These are phyloP conservation scores for Ricinus communis DNA, from an alignment of 345 rosid species.

Conservation along the genomic window DNA sequence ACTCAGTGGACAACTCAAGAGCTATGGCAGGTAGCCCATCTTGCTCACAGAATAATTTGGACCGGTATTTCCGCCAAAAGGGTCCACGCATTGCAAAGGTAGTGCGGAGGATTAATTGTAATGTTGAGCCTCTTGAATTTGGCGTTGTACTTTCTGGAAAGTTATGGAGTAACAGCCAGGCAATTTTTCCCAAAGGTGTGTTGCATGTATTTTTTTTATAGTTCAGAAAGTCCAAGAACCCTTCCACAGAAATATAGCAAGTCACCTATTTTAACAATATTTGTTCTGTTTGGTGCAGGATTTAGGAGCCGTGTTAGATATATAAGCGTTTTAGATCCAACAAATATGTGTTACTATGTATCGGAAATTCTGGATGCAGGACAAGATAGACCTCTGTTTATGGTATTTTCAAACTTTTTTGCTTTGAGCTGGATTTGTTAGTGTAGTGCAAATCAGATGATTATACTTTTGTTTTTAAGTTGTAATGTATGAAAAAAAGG, in stretches of 20 bases:
- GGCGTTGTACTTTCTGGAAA: slow-evolving; percentile 82
- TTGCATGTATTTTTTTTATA: slow-evolving; percentile 9
- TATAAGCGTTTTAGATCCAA: slow-evolving; percentile 77
- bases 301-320: slow-evolving; percentile 88
- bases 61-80: slow-evolving; percentile 72
- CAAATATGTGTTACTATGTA: slow-evolving; percentile 65
- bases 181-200: slow-evolving; percentile 90
- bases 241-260: neutral
- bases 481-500: slow-evolving; percentile 3
- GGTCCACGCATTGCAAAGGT: slow-evolving; percentile 99
- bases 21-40: slow-evolving; percentile 46
- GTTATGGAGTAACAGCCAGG: slow-evolving; percentile 79
- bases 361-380: slow-evolving; percentile 91
- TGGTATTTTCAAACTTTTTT: slow-evolving; percentile 44
- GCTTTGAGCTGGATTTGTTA: slow-evolving; percentile 7
- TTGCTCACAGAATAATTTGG: slow-evolving; percentile 69
- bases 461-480: neutral
- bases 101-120: slow-evolving; percentile 92
- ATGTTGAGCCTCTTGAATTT: slow-evolving; percentile 72
- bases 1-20: slow-evolving; percentile 42
- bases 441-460: neutral
- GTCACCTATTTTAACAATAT: slow-evolving; percentile 6
- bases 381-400: slow-evolving; percentile 66
- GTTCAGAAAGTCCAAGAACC: slow-evolving; percentile 1
- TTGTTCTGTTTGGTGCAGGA: slow-evolving; percentile 58